Evolutionary conservation across 2,329 filamentous ascomycete species (phyloP).

Genomic region (Tympanopsis confertula): DNA sequence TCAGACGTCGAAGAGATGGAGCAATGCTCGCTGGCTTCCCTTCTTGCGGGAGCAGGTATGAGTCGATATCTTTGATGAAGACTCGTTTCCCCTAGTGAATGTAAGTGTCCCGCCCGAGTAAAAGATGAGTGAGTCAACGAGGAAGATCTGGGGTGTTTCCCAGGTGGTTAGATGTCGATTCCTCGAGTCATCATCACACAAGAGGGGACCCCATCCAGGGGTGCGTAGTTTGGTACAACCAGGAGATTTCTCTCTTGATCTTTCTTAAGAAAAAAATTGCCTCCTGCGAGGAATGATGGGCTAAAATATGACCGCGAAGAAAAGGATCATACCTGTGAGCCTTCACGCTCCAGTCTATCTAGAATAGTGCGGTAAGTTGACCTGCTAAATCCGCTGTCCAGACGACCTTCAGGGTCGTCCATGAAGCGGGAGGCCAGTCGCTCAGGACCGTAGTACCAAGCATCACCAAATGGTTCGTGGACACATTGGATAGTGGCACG

Average conservation of each 20-base stretch:
- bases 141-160: neutral
- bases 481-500: constrained; percentile 69
- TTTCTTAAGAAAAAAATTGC: neutral
- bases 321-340: constrained; percentile 52
- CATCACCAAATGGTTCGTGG: constrained; percentile 94
- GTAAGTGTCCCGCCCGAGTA: constrained; percentile 25
- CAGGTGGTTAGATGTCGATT: too few species aligned
- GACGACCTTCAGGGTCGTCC: constrained; percentile 43
- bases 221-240: too few species aligned
- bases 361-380: constrained; percentile 70
- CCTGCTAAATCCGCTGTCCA: constrained; percentile 52
- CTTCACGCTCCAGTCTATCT: constrained; percentile 60
- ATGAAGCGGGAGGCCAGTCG: constrained; percentile 70
- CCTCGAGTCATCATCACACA: too few species aligned
- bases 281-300: constrained; percentile 1
- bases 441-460: constrained; percentile 92
- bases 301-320: too few species aligned
- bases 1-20: constrained; percentile 47
- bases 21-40: constrained; percentile 58
- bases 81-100: constrained; percentile 66
- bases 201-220: too few species aligned
- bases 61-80: constrained; percentile 56
- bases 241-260: neutral
- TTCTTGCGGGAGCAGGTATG: constrained; percentile 31
- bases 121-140: constrained; percentile 4